Conservation (phyloP, 108 stramenopile genomes). For the Schizochytrium sp. region DNA sequence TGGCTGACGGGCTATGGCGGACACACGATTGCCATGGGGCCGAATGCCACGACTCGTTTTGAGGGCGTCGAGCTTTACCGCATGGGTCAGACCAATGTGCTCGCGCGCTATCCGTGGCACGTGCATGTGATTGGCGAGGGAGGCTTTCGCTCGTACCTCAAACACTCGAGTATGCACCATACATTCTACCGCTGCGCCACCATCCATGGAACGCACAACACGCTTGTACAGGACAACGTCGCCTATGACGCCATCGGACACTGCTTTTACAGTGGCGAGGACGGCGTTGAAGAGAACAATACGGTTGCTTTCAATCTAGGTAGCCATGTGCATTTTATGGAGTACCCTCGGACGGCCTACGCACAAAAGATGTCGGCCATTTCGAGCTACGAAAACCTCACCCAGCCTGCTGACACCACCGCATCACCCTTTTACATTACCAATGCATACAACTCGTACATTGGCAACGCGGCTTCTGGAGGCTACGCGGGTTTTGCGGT, state of each 20-base stretch:
- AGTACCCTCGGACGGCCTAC: background rate
- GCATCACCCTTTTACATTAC: constrained; percentile 13
- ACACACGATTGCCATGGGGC: constrained; percentile 25
- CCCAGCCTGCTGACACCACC: background rate
- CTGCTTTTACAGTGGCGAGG: constrained; percentile 49
- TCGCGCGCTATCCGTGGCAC: constrained; percentile 49
- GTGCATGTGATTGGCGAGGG: constrained; percentile 37
- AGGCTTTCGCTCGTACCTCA: constrained; percentile 39
- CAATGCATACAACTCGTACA: background rate
- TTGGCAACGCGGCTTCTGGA: constrained; percentile 3
- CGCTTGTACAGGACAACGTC: constrained; percentile 36
- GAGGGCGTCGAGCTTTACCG: constrained; percentile 44
- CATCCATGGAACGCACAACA: constrained; percentile 42
- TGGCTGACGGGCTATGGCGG: constrained; percentile 33
- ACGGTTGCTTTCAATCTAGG: constrained; percentile 42
- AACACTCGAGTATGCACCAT: constrained; percentile 38
- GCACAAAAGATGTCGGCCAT: background rate
- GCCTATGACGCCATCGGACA: constrained; percentile 47
- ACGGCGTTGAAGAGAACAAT: constrained; percentile 52
- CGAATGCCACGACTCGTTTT: constrained; percentile 28
- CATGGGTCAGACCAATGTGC: constrained; percentile 56
- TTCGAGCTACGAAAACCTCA: background rate
- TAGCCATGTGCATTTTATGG: constrained; percentile 46
- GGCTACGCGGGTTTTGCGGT: background rate
- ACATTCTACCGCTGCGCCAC: constrained; percentile 49